Percentiles rank a stretch among this genome's conserved stretches.
Conservation (phyloP, 2,329 filamentous ascomycete species). For the Xylaria sp. region DNA sequence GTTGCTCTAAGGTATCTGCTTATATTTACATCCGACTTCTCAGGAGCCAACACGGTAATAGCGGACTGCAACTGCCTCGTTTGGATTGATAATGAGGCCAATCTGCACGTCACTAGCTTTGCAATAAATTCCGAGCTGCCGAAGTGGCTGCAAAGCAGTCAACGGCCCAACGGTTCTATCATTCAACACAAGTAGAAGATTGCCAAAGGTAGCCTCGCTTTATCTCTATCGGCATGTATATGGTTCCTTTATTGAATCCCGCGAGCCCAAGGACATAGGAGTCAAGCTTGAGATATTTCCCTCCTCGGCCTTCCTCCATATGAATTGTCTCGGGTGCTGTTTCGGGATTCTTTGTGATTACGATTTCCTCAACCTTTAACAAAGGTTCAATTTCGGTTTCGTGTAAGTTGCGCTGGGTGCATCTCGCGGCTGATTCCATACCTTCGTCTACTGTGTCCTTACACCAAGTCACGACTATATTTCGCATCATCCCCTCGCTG, state of each 20-base stretch:
- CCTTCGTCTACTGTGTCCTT: neutral
- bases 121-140: constrained; percentile 4
- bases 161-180: neutral
- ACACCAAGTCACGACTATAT: neutral
- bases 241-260: neutral
- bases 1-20: neutral
- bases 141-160: neutral
- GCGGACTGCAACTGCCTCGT: neutral
- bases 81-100: neutral
- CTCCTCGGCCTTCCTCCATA: neutral
- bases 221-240: neutral
- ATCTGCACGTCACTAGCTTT: neutral
- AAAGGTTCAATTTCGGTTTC: neutral
- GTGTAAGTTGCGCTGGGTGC: neutral
- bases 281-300: neutral
- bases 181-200: neutral
- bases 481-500: neutral
- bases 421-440: neutral
- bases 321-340: neutral
- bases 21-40: neutral
- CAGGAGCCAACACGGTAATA: neutral
- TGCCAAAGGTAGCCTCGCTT: neutral
- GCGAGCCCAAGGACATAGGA: neutral
- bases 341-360: neutral
- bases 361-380: neutral